Conservation (phyloP, 2,329 filamentous ascomycete species). For the Apiospora koreana region DNA sequence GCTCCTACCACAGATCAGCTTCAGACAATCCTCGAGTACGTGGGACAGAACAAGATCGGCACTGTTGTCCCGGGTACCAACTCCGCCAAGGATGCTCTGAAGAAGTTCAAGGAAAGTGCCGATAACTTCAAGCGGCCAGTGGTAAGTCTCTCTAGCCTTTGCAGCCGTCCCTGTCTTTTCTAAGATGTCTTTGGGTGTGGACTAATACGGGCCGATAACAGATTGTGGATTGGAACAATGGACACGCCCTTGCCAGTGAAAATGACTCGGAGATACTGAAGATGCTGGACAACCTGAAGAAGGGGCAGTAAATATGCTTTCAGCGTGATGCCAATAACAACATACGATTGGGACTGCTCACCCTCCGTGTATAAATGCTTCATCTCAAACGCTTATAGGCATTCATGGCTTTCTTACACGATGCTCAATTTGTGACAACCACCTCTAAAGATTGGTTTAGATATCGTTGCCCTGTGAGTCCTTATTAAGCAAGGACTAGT, state of each 20-base stretch:
- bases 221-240: conserved; percentile 93
- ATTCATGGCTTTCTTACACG: not conserved
- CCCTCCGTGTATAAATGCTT: not conserved
- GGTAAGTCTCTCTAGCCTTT: conserved; percentile 51
- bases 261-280: conserved; percentile 88
- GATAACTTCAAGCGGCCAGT: conserved; percentile 74
- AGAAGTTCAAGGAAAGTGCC: conserved; percentile 70
- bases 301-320: conserved; percentile 20
- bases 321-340: not conserved
- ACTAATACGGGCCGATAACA: conserved; percentile 34
- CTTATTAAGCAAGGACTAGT: not conserved
- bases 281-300: conserved; percentile 64
- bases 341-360: not conserved
- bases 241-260: conserved; percentile 74
- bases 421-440: too few relatives aligned
- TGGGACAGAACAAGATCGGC: conserved; percentile 62
- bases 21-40: conserved; percentile 80
- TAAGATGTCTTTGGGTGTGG: not conserved
- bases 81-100: conserved; percentile 75
- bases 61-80: conserved; percentile 72
- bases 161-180: not conserved
- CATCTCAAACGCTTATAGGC: not conserved
- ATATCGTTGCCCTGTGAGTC: not conserved
- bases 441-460: not conserved
- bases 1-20: conserved; percentile 82